Percentiles rank a stretch among this genome's conserved stretches.
Evolutionary conservation across 2,329 filamentous ascomycete species (phyloP).

Genomic region (Diaporthe citriasiana): DNA sequence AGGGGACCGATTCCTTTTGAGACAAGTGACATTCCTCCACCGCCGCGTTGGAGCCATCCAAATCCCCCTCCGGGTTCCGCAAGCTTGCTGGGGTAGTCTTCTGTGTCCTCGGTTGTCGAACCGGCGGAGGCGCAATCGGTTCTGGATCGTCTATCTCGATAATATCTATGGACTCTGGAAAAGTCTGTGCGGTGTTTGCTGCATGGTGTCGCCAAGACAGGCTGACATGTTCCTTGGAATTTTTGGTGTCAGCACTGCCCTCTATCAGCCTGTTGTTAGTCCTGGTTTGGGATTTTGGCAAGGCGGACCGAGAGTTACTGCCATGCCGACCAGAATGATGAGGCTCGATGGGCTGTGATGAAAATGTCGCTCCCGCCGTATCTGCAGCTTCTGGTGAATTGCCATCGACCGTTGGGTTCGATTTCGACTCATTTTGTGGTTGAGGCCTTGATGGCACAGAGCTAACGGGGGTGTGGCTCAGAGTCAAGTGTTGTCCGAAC

Average conservation of each 20-base stretch:
- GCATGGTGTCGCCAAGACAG: neutral
- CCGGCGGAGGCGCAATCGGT: neutral
- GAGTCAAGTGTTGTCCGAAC: constrained; percentile 61
- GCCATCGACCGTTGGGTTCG: constrained; percentile 29
- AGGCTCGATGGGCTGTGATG: constrained; percentile 2
- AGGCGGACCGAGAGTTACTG: neutral
- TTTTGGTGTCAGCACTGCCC: neutral
- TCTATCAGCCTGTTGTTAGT: neutral
- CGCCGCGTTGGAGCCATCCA: neutral
- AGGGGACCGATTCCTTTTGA: neutral
- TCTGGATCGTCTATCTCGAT: constrained; percentile 39
- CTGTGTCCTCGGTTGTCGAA: neutral
- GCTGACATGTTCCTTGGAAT: neutral
- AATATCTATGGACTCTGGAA: constrained; percentile 21
- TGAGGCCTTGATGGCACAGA: constrained; percentile 49
- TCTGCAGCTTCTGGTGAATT: neutral
- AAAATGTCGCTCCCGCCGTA: neutral
- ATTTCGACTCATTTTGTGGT: constrained; percentile 17
- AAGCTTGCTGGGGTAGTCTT: neutral
- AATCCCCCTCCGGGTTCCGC: too few species aligned
- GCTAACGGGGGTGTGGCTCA: constrained; percentile 56
- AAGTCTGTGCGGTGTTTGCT: neutral
- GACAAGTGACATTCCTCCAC: too few species aligned
- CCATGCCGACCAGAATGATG: constrained; percentile 2
- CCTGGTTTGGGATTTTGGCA: neutral